Evolutionary conservation across 1,284 basidiomycete species (phyloP).

Genomic region (Ustilago bromivora): DNA sequence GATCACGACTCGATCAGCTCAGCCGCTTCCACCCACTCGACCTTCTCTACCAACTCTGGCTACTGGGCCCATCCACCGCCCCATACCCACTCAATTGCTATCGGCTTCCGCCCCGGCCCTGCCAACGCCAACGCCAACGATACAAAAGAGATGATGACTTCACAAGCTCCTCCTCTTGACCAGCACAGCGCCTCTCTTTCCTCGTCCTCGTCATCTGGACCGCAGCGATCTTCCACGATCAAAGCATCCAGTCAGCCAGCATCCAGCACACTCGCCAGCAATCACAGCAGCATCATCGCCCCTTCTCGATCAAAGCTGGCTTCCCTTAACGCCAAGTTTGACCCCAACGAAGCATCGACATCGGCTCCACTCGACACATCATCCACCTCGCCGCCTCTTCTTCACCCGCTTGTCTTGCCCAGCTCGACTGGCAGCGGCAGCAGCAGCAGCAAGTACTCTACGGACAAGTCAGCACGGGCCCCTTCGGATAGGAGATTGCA

Average conservation of each 20-base stretch:
- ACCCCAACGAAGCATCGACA: not conserved
- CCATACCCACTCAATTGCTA: constrained; percentile 8
- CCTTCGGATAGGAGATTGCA: constrained; percentile 1
- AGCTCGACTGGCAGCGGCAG: not conserved
- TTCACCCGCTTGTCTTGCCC: constrained; percentile 23
- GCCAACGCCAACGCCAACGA: not conserved
- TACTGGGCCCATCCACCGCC: constrained; percentile 18
- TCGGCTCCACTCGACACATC: constrained; percentile 7
- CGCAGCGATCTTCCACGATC: constrained; percentile 29
- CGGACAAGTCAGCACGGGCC: not conserved
- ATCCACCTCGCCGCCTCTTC: constrained; percentile 22
- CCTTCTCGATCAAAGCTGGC: constrained; percentile 1
- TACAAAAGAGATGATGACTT: constrained; percentile 2
- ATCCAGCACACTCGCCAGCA: not conserved
- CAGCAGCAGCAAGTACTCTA: not conserved
- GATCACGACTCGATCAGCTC: constrained; percentile 23
- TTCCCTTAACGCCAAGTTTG: not conserved
- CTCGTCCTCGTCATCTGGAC: constrained; percentile 1
- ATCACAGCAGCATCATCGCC: not conserved
- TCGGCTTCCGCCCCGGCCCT: not conserved
- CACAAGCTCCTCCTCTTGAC: not conserved
- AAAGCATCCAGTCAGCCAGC: constrained; percentile 23
- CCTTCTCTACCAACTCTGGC: constrained; percentile 8
- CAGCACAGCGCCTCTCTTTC: not conserved
- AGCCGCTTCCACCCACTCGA: constrained; percentile 22